These are phyloP conservation scores for Pleurotus cornucopiae DNA, from an alignment of 768 basidiomycete species.

Conservation along the genomic window DNA sequence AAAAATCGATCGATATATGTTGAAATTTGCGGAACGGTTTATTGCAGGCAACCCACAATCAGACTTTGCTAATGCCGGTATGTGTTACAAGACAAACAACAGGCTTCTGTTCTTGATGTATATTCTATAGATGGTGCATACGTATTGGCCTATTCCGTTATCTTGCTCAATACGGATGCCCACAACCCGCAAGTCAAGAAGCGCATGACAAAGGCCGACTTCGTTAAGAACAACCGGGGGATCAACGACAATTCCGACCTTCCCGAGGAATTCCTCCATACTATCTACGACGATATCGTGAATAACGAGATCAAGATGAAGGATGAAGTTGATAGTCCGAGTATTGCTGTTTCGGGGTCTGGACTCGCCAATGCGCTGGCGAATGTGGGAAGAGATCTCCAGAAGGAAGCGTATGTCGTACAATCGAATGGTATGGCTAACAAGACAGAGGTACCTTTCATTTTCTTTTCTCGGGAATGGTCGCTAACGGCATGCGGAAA, in stretches of 20 bases:
- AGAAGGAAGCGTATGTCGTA: constrained; percentile 92
- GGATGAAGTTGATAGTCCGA: constrained; percentile 78
- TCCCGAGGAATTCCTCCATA: constrained; percentile 75
- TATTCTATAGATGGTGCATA: constrained; percentile 78
- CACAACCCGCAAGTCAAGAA: constrained; percentile 93
- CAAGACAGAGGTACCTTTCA: constrained; percentile 78
- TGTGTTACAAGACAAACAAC: constrained; percentile 18
- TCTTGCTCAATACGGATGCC: constrained; percentile 96
- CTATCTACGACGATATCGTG: constrained; percentile 88
- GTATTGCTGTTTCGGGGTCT: constrained; percentile 43
- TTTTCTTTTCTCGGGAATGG: constrained; percentile 1
- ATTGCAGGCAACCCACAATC: constrained; percentile 84
- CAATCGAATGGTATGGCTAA: constrained; percentile 95
- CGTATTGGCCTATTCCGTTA: constrained; percentile 90
- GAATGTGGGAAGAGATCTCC: constrained; percentile 89
- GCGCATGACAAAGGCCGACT: constrained; percentile 90
- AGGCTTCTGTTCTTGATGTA: neutral
- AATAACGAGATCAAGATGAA: constrained; percentile 97
- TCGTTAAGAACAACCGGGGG: constrained; percentile 92
- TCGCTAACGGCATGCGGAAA: constrained; percentile 24
- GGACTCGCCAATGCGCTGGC: constrained; percentile 82
- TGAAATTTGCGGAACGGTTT: constrained; percentile 97
- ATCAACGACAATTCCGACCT: constrained; percentile 91
- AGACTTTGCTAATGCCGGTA: constrained; percentile 91
- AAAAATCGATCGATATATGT: constrained; percentile 98